A percentile compares a stretch with the other conserved stretches of the same genome.
Conservation (phyloP, 2,329 filamentous ascomycete species). For the Botrytis sinoallii region DNA sequence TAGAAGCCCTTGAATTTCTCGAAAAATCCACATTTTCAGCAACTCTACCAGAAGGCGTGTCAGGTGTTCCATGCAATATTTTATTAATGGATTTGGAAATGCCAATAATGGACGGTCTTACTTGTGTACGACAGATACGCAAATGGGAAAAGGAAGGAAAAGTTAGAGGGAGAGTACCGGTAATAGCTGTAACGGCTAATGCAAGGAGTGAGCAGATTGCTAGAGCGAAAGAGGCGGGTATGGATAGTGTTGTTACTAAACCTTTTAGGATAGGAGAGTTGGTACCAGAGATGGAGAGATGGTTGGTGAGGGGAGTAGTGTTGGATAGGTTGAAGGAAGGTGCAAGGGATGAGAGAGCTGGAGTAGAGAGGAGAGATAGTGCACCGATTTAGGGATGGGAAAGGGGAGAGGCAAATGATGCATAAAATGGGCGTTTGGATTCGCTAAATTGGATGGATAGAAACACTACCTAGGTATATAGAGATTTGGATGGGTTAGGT, state of each 20-base stretch:
- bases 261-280: conserved; percentile 64
- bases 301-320: background rate
- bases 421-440: background rate
- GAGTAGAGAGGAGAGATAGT: conserved; percentile 11
- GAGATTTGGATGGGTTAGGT: background rate
- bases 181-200: conserved; percentile 38
- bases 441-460: background rate
- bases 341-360: background rate
- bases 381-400: background rate
- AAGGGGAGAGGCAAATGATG: background rate
- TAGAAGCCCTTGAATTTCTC: conserved; percentile 49
- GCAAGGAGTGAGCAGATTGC: conserved; percentile 33
- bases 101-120: conserved; percentile 69
- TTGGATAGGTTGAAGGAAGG: background rate
- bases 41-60: conserved; percentile 22
- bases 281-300: conserved; percentile 53
- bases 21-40: conserved; percentile 26
- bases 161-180: conserved; percentile 44
- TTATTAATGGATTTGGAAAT: conserved; percentile 76
- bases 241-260: conserved; percentile 67
- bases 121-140: conserved; percentile 62
- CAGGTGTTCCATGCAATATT: conserved; percentile 49
- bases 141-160: conserved; percentile 51
- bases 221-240: conserved; percentile 29
- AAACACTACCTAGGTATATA: background rate